A percentile compares a stretch with the other conserved stretches of the same genome.
These are phyloP conservation scores for Clarireedia paspali DNA, from an alignment of 2,329 filamentous ascomycete species.

Conservation along the genomic window DNA sequence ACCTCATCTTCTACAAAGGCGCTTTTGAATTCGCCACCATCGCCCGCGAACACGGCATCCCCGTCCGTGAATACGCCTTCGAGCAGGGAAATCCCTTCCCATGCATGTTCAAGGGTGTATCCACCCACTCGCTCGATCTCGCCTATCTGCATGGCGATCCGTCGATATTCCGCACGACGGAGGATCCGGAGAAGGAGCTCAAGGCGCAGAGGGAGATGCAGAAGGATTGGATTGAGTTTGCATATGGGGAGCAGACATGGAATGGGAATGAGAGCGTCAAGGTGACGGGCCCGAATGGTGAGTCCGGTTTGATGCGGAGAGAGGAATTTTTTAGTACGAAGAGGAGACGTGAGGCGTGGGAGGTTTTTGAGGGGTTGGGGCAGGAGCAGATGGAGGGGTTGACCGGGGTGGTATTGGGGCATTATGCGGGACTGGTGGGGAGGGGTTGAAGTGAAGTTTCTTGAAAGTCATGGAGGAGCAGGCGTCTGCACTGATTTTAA, in stretches of 20 bases:
- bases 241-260: neutral
- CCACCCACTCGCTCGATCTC: slow-evolving; percentile 7
- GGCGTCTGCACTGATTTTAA: too few relatives aligned
- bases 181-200: neutral
- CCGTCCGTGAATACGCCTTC: slow-evolving; percentile 9
- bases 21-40: neutral
- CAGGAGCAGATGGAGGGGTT: neutral
- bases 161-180: slow-evolving; percentile 4
- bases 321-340: neutral
- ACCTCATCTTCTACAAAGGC: neutral
- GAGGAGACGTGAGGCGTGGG: neutral
- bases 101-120: neutral
- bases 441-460: neutral
- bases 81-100: slow-evolving; percentile 4
- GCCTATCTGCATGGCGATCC: slow-evolving; percentile 9
- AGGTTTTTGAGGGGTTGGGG: neutral
- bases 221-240: slow-evolving; percentile 6
- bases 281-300: neutral
- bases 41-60: neutral
- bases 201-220: neutral
- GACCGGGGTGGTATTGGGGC: neutral
- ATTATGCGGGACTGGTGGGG: neutral
- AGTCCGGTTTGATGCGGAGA: neutral
- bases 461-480: too few relatives aligned
- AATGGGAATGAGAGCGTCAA: neutral